These are phyloP conservation scores for Picochlorum sp. DNA, from an alignment of 139 green algal genomes.

Conservation along the genomic window DNA sequence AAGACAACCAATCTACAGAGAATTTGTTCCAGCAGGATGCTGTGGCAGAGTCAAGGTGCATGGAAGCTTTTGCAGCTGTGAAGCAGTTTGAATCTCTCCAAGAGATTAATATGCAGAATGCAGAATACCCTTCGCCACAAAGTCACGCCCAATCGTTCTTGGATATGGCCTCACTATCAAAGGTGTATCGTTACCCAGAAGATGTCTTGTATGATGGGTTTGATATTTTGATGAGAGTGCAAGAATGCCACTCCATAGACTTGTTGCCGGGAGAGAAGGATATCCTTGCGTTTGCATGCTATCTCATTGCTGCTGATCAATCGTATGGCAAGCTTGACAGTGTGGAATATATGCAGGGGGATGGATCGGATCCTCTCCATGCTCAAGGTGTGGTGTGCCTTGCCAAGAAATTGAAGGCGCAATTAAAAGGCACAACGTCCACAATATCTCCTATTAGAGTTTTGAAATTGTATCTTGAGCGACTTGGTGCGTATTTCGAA, in stretches of 20 bases:
- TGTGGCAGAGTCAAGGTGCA: slow-evolving; percentile 47
- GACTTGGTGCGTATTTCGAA: slow-evolving; percentile 45
- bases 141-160: background rate
- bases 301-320: slow-evolving; percentile 7
- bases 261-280: background rate
- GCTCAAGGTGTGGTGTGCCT: too few relatives aligned
- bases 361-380: too few relatives aligned
- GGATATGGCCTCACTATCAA: background rate
- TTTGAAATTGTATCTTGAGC: slow-evolving; percentile 68
- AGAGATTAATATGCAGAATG: background rate
- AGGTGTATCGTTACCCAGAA: slow-evolving; percentile 9
- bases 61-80: slow-evolving; percentile 63
- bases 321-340: too few relatives aligned
- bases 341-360: too few relatives aligned
- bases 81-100: slow-evolving; percentile 44
- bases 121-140: slow-evolving; percentile 8
- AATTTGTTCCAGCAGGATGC: slow-evolving; percentile 41
- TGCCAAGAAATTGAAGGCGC: background rate
- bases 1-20: background rate
- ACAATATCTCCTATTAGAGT: slow-evolving; percentile 29
- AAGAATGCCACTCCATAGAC: slow-evolving; percentile 1
- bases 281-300: too few relatives aligned
- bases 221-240: slow-evolving; percentile 40
- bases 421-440: slow-evolving; percentile 21
- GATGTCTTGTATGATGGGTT: slow-evolving; percentile 50